These are phyloP conservation scores for Pseudozyma hubeiensis DNA, from an alignment of 1,284 basidiomycete genomes.

Conservation along the genomic window DNA sequence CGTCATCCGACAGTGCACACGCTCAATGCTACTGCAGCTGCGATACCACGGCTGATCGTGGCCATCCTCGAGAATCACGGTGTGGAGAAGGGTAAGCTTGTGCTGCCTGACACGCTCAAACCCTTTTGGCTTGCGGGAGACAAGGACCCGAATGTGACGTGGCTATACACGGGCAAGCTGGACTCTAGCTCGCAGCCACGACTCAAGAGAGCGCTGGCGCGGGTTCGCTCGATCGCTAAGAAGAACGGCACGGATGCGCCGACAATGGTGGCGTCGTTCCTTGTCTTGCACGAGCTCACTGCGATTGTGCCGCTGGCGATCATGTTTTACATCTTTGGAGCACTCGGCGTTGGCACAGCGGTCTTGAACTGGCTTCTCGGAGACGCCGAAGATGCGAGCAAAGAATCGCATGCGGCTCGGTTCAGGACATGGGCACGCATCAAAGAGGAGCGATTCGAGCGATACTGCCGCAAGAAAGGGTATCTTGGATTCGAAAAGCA, in stretches of 20 bases:
- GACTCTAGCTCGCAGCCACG: constrained; percentile 19
- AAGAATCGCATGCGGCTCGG: constrained; percentile 10
- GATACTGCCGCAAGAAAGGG: constrained; percentile 82
- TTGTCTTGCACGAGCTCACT: constrained; percentile 86
- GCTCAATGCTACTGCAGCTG: constrained; percentile 65
- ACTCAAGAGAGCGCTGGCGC: constrained; percentile 29
- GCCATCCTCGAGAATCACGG: constrained; percentile 65
- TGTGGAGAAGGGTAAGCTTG: constrained; percentile 35
- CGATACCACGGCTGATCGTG: constrained; percentile 64
- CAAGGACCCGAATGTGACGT: constrained; percentile 45
- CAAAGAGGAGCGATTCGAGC: constrained; percentile 74
- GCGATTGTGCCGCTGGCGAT: constrained; percentile 81
- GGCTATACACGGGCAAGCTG: constrained; percentile 40
- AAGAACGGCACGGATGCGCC: constrained; percentile 76
- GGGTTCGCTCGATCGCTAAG: constrained; percentile 46
- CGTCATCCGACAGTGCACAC: constrained; percentile 47
- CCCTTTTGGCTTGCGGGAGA: constrained; percentile 59
- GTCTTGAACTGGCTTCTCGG: constrained; percentile 72
- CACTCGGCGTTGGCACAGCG: constrained; percentile 78
- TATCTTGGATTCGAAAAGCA: constrained; percentile 81
- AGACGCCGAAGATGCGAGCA: constrained; percentile 11
- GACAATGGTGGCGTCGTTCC: constrained; percentile 82
- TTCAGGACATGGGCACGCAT: constrained; percentile 27
- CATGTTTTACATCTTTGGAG: constrained; percentile 79
- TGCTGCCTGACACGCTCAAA: constrained; percentile 56